Evolutionary conservation across 2,329 filamentous ascomycete species (phyloP).

Genomic region (Fusarium cyanostomum): DNA sequence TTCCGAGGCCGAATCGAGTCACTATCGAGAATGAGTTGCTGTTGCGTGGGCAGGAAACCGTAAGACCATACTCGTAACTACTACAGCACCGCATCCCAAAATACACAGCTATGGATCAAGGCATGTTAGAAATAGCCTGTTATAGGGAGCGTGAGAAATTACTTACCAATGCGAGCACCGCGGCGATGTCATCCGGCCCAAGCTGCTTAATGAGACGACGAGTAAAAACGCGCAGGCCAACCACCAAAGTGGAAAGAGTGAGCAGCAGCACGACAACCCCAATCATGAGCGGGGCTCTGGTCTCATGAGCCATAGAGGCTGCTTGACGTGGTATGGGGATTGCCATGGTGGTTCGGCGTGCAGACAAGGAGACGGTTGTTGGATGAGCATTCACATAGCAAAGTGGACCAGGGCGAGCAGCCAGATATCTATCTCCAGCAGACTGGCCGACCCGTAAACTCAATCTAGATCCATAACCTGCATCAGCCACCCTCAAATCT

Average conservation of each 20-base stretch:
- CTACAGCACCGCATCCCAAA: constrained; percentile 3
- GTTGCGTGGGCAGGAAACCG: fast-evolving
- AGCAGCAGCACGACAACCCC: background rate
- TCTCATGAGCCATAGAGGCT: background rate
- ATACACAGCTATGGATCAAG: constrained; percentile 5
- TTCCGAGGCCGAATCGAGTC: constrained; percentile 20
- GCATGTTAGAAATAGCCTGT: background rate
- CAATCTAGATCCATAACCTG: no score
- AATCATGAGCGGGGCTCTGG: background rate
- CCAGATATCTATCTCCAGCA: no score
- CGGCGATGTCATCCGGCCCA: constrained; percentile 24
- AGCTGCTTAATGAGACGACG: background rate
- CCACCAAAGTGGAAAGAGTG: background rate
- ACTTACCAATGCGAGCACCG: constrained; percentile 14
- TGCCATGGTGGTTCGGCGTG: background rate
- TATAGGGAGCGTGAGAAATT: fast-evolving
- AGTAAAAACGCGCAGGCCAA: constrained; percentile 21
- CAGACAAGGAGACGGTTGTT: no score
- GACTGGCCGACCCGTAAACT: no score
- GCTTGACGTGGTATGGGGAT: background rate
- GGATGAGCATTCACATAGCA: no score
- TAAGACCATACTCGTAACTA: constrained; percentile 18
- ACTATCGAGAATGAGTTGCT: constrained; percentile 15
- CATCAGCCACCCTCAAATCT: background rate
- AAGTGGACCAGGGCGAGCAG: no score